Evolutionary conservation across 2,329 filamentous ascomycete genomes (phyloP), one percentile per base, ranked within the genome.

Genomic region (Oidium heveae): DNA sequence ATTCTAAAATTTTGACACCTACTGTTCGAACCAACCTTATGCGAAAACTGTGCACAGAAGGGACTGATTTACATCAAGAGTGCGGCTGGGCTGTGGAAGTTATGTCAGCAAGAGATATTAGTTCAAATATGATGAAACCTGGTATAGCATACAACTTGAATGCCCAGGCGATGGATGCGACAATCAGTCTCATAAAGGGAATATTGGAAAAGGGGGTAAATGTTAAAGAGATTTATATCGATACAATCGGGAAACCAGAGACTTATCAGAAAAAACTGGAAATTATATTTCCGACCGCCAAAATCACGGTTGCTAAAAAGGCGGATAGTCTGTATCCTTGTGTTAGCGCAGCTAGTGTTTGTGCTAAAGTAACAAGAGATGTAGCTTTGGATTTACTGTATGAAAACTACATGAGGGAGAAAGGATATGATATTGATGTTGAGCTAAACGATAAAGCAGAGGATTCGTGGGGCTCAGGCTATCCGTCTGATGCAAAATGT

Each of bases 331-430:
- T 96, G 52, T 96, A 89, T 66, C 87, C 91, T 1, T 89, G 83
- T 65, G 91, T 96, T 54, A 93, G 85, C 62, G 91, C 89, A 34
- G 89, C 91, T 7, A 91, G 84, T 58, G 87, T 98, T 2, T 93
- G 85, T 66, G 91, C 91, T 54, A 98, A 98, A 68, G 91, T 98
- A 33, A 96, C 91, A 13, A 74, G 91, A 59, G 91, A 98, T 68
- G 84, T 83, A 1, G 87, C 87, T 5, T 73, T 96, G 24, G 88
- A 95, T 63, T 77, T 83, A 2, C 73, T 89, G 44, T 89, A 84
- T 63, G 66, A 63, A 58, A 63, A 52, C 50, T 66, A 61, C 53
- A 57, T 57, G 7, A 63, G 66, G 43, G 60, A 59, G 36, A 64
- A 61, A 16, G 62, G 57, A 46, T 65, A 59, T 54, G 53, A 13